These are phyloP conservation scores for Penicillium canariense DNA, from an alignment of 495 filamentous ascomycete species.

Conservation along the genomic window DNA sequence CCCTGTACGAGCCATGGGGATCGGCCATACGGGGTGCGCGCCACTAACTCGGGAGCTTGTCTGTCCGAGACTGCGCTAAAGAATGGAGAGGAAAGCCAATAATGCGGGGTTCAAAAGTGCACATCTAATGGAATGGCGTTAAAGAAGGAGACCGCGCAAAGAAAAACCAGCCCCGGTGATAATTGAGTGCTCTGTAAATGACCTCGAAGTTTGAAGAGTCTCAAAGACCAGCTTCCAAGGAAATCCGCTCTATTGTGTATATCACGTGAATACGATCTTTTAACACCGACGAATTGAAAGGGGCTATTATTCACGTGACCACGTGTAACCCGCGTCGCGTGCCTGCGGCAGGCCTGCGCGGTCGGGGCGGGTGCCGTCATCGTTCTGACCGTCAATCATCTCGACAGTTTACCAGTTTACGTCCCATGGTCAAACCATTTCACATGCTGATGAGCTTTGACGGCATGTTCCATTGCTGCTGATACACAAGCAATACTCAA, in stretches of 20 bases:
- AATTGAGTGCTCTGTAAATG: background rate
- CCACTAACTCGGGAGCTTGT: conserved; percentile 16
- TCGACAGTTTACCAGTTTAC: too few relatives aligned
- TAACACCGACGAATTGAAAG: background rate
- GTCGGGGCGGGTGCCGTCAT: conserved; percentile 9
- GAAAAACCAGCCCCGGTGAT: background rate
- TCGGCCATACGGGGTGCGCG: conserved; percentile 32
- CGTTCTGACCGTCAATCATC: too few relatives aligned
- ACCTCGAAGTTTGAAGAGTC: background rate
- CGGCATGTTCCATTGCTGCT: background rate
- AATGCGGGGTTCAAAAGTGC: background rate
- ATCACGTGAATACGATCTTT: background rate
- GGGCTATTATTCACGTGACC: conserved; percentile 9
- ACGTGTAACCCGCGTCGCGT: conserved; percentile 6
- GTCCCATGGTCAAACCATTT: too few relatives aligned
- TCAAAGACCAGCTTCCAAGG: background rate
- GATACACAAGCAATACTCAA: background rate
- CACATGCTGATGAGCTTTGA: background rate
- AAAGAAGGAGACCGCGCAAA: background rate
- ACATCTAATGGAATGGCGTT: background rate
- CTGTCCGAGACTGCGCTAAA: conserved; percentile 9
- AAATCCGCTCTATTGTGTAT: background rate
- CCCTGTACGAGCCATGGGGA: conserved; percentile 19
- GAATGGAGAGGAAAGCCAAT: background rate
- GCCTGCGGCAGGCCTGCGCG: background rate